A percentile compares a stretch with the other conserved stretches of the same genome.
phyloP scores from a whole-genome alignment of 148 eudicot genomes.

The Mesembryanthemum crystallinum region DNA sequence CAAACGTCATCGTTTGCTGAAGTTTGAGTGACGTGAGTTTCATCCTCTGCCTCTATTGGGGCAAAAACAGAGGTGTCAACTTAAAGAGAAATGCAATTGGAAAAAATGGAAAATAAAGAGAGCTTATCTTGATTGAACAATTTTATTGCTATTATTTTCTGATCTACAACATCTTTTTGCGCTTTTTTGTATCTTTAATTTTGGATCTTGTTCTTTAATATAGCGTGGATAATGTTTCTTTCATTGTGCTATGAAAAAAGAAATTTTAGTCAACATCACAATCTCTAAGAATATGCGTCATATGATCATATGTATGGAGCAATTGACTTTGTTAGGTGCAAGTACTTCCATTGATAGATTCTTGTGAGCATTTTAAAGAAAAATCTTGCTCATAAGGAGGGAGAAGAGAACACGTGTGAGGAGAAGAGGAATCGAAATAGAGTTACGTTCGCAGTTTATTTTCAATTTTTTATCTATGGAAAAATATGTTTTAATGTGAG shows the following conservation, averaged over 20 bases:
- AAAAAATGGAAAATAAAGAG: not conserved
- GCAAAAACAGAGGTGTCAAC: not conserved
- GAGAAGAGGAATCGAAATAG: too few species aligned
- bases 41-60: slow-evolving; percentile 4
- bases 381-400: too few species aligned
- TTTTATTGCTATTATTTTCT: slow-evolving; percentile 2
- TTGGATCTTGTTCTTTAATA: not conserved
- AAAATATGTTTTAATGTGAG: too few species aligned
- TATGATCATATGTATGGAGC: too few species aligned
- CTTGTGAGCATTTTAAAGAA: too few species aligned
- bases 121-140: not conserved
- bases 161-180: not conserved
- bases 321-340: too few species aligned
- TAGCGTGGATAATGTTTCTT: not conserved
- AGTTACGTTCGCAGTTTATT: too few species aligned
- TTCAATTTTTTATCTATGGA: too few species aligned
- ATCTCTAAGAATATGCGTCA: too few species aligned
- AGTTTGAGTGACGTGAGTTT: slow-evolving; percentile 28
- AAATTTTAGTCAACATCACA: not conserved
- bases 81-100: slow-evolving; percentile 10
- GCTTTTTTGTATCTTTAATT: not conserved
- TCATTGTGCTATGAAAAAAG: not conserved
- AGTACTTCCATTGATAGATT: too few species aligned
- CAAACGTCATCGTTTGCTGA: slow-evolving; percentile 28
- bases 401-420: too few species aligned